These are phyloP conservation scores for Raddia guianensis DNA, from an alignment of 176 grass and related monocot genomes.

Conservation along the genomic window DNA sequence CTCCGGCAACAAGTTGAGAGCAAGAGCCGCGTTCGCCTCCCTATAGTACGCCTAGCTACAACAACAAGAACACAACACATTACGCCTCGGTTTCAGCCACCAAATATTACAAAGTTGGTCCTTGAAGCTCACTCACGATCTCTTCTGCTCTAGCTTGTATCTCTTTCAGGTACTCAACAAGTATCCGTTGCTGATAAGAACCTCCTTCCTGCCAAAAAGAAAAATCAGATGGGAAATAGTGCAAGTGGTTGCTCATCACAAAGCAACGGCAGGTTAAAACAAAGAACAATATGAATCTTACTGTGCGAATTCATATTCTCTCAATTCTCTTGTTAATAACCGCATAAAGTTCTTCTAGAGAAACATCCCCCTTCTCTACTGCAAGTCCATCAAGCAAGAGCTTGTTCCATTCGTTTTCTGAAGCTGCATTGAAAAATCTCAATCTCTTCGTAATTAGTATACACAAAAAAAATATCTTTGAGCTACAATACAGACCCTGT, in stretches of 20 bases:
- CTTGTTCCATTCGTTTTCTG: constrained; percentile 77
- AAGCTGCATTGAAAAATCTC: constrained; percentile 51
- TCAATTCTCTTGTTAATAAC: constrained; percentile 89
- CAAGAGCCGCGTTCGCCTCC: constrained; percentile 76
- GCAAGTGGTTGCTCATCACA: neutral
- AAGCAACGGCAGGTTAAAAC: neutral
- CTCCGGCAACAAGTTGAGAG: constrained; percentile 56
- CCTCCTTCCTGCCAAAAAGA: constrained; percentile 72
- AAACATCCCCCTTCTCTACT: constrained; percentile 76
- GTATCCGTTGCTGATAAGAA: constrained; percentile 81
- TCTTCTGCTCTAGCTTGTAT: constrained; percentile 84
- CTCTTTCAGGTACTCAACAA: constrained; percentile 90
- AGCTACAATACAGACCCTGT: constrained; percentile 49
- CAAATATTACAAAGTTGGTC: constrained; percentile 45
- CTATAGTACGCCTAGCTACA: constrained; percentile 85
- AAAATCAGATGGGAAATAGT: neutral
- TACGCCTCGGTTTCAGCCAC: neutral
- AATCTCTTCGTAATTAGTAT: constrained; percentile 3
- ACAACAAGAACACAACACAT: constrained; percentile 48
- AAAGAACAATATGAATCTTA: constrained; percentile 43
- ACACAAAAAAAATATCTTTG: neutral
- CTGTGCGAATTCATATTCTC: constrained; percentile 85
- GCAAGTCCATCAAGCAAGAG: constrained; percentile 77
- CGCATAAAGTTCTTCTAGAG: constrained; percentile 73
- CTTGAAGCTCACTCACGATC: constrained; percentile 70